These are phyloP conservation scores for Fusarium tanahbumbuense DNA, from an alignment of 2,329 filamentous ascomycete genomes.

Conservation along the genomic window DNA sequence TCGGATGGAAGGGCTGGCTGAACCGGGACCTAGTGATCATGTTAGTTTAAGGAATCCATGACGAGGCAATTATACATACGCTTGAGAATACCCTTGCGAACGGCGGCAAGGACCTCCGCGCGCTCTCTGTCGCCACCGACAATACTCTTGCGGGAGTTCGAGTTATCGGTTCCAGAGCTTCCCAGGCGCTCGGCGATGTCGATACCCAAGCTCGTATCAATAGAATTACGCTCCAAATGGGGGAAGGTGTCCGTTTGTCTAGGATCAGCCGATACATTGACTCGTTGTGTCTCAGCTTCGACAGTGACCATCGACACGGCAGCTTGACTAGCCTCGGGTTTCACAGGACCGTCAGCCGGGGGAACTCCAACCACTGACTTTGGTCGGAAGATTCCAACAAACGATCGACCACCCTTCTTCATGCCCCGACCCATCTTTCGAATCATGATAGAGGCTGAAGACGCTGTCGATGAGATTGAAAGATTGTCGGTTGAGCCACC, in stretches of 20 bases:
- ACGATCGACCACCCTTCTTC: conserved; percentile 90
- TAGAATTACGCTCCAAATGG: conserved; percentile 82
- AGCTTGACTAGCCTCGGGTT: conserved; percentile 76
- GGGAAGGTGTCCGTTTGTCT: conserved; percentile 79
- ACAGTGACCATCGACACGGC: conserved; percentile 95
- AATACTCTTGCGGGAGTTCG: conserved; percentile 83
- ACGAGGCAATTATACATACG: conserved; percentile 61
- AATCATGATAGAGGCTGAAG: conserved; percentile 92
- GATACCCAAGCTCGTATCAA: conserved; percentile 70
- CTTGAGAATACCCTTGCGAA: conserved; percentile 96
- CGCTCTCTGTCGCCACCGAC: conserved; percentile 90
- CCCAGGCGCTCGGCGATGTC: conserved; percentile 63
- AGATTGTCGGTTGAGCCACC: conserved; percentile 94
- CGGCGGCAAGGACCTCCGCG: conserved; percentile 89
- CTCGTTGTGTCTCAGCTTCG: conserved; percentile 87
- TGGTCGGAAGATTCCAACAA: conserved; percentile 93
- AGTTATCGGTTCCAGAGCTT: conserved; percentile 70
- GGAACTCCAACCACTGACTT: conserved; percentile 89
- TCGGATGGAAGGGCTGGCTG: conserved; percentile 74
- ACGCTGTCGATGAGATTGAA: conserved; percentile 89
- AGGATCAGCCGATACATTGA: conserved; percentile 80
- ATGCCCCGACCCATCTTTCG: conserved; percentile 99
- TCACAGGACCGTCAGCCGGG: conserved; percentile 72
- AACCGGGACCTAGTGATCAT: conserved; percentile 60
- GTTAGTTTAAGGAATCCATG: conserved; percentile 17